Evolutionary conservation across 257 asterid genomes (phyloP).

Genomic region (Solanum acaule): DNA sequence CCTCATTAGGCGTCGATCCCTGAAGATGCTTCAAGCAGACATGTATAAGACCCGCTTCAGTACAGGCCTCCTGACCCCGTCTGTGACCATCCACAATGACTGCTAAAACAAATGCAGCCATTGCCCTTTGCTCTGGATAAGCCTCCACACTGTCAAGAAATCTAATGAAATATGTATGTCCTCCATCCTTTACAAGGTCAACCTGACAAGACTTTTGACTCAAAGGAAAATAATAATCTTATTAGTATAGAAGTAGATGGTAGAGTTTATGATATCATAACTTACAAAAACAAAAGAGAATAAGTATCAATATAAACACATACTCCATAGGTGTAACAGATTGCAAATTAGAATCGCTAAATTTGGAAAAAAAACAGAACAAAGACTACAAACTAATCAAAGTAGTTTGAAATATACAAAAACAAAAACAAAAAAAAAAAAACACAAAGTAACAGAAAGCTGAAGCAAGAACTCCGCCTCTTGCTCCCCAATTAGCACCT

Average conservation of each 20-base stretch:
- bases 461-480: not conserved
- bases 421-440: no score
- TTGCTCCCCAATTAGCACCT: not conserved
- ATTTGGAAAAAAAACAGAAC: not conserved
- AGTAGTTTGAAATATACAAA: not conserved
- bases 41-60: conserved; percentile 69
- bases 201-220: conserved; percentile 86
- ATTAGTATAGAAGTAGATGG: not conserved
- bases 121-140: conserved; percentile 97
- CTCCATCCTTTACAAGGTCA: conserved; percentile 97
- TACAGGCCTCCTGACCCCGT: conserved; percentile 90
- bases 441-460: not conserved
- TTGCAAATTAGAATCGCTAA: not conserved
- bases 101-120: conserved; percentile 99
- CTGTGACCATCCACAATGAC: conserved; percentile 96
- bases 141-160: conserved; percentile 95
- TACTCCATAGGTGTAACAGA: not conserved
- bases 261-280: not conserved
- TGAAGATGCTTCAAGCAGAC: conserved; percentile 88
- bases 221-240: conserved; percentile 2
- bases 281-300: not conserved
- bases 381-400: not conserved
- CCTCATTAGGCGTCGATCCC: conserved; percentile 61
- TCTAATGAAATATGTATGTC: conserved; percentile 80
- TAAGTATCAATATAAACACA: not conserved